These are phyloP conservation scores for Davidsoniella neocaledoniae DNA, from an alignment of 2,329 filamentous ascomycete species.

Conservation along the genomic window DNA sequence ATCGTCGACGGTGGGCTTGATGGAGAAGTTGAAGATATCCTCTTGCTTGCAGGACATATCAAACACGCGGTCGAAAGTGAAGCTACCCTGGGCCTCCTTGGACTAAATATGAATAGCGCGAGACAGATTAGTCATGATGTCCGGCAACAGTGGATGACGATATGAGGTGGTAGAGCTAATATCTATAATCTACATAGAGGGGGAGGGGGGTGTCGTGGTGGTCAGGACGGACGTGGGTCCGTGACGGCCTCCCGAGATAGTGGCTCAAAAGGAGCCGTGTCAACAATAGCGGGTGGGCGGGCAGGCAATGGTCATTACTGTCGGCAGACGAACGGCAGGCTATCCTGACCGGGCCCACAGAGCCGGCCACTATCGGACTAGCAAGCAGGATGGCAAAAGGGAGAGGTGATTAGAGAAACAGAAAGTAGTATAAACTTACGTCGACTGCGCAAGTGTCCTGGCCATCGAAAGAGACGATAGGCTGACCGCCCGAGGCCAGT, in stretches of 20 bases:
- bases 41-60: slow-evolving; percentile 79
- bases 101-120: slow-evolving; percentile 37
- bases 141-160: slow-evolving; percentile 1
- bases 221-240: too few relatives aligned
- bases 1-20: slow-evolving; percentile 88
- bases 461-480: slow-evolving; percentile 76
- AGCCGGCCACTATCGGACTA: too few relatives aligned
- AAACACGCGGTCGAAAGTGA: slow-evolving; percentile 97
- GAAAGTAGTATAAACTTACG: slow-evolving; percentile 36
- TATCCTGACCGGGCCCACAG: too few relatives aligned
- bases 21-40: slow-evolving; percentile 97
- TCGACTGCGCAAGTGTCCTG: slow-evolving; percentile 78
- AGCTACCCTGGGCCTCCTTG: slow-evolving; percentile 63
- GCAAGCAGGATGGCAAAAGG: neutral
- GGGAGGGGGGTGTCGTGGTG: too few relatives aligned
- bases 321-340: too few relatives aligned
- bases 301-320: too few relatives aligned
- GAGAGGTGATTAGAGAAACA: neutral
- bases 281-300: too few relatives aligned
- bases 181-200: too few relatives aligned
- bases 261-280: too few relatives aligned
- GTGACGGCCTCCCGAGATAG: too few relatives aligned
- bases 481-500: slow-evolving; percentile 73
- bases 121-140: too few relatives aligned
- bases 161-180: slow-evolving; percentile 15